phyloP scores from a whole-genome alignment of 345 rosid species.

The Eucalyptus brandiana region DNA sequence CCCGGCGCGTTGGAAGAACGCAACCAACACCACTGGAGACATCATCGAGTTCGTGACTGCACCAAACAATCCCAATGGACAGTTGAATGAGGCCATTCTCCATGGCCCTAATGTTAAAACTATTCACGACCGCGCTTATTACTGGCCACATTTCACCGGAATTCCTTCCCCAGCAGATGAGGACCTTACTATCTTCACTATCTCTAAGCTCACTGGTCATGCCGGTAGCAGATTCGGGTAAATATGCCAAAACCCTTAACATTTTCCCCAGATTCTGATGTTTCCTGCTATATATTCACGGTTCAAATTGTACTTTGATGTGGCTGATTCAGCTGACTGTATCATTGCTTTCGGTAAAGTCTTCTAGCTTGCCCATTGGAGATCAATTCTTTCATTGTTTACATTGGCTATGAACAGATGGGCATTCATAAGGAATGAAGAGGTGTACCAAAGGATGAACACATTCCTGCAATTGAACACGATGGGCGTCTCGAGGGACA shows the following conservation, averaged over 20 bases:
- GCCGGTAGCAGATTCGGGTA: conserved; percentile 74
- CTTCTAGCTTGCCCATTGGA: background rate
- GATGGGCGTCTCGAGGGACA: conserved; percentile 46
- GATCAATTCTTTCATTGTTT: background rate
- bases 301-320: too few relatives aligned
- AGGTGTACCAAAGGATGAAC: conserved; percentile 32
- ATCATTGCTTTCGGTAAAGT: accelerated
- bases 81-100: conserved; percentile 33
- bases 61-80: conserved; percentile 80
- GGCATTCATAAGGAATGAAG: conserved; percentile 50
- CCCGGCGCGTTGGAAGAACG: conserved; percentile 14
- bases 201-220: conserved; percentile 76
- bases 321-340: background rate
- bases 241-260: background rate
- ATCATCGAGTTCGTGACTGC: conserved; percentile 62
- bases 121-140: conserved; percentile 57
- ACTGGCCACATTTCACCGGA: conserved; percentile 67
- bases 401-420: conserved; percentile 13
- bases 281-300: background rate
- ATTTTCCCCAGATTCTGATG: background rate
- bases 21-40: background rate
- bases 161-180: conserved; percentile 38
- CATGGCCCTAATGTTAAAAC: conserved; percentile 33
- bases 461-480: background rate
- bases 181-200: conserved; percentile 44